Conservation (phyloP, 164 flowering plant species). For the Malania oleifera region DNA sequence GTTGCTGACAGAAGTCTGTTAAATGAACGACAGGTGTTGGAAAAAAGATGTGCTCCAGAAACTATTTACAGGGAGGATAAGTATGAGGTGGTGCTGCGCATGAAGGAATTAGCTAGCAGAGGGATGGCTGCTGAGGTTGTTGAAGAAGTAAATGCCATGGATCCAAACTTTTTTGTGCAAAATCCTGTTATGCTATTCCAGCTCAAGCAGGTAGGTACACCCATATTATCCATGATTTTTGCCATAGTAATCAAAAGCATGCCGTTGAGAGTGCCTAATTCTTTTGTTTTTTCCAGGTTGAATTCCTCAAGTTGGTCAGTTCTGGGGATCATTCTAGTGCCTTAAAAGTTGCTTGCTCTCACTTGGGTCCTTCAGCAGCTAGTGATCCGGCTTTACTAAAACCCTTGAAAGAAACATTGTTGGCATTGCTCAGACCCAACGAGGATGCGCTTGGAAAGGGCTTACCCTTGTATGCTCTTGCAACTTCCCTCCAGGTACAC, state of each 20-base stretch:
- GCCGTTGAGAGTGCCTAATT: slow-evolving; percentile 1
- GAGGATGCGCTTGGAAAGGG: slow-evolving; percentile 52
- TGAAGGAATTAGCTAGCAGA: slow-evolving; percentile 70
- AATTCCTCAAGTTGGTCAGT: slow-evolving; percentile 81
- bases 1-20: slow-evolving; percentile 12
- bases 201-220: slow-evolving; percentile 66
- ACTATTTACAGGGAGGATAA: slow-evolving; percentile 32
- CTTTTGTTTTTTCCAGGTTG: slow-evolving; percentile 52
- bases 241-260: neutral
- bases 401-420: slow-evolving; percentile 88
- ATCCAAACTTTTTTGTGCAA: slow-evolving; percentile 68
- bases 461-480: slow-evolving; percentile 68
- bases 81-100: slow-evolving; percentile 65
- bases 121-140: slow-evolving; percentile 93
- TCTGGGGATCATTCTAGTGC: slow-evolving; percentile 75
- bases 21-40: slow-evolving; percentile 35
- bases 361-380: slow-evolving; percentile 88
- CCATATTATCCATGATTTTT: slow-evolving; percentile 4
- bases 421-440: slow-evolving; percentile 65
- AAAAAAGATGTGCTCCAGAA: slow-evolving; percentile 19
- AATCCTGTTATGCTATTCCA: slow-evolving; percentile 76
- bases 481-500: slow-evolving; percentile 87
- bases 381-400: slow-evolving; percentile 66
- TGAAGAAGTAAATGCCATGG: slow-evolving; percentile 72
- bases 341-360: slow-evolving; percentile 69